Evolutionary conservation across 2,329 filamentous ascomycete species (phyloP), one percentile per base, ranked within the genome.

Genomic region (Cladosporium sp.): DNA sequence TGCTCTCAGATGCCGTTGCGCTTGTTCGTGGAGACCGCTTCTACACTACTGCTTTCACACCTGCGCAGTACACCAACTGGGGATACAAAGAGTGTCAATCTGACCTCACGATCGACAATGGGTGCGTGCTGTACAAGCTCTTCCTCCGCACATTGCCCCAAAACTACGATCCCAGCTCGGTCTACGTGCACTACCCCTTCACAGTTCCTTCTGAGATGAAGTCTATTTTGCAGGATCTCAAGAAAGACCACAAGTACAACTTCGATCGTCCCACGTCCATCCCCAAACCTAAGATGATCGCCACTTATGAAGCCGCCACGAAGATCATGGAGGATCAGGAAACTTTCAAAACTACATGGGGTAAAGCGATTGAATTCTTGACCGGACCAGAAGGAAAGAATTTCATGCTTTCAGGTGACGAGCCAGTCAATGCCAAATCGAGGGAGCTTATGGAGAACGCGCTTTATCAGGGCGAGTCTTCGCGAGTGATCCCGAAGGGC

Each of bases 11-110:
- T 69, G 87, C 86, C 4, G 80, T 87, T 1, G 82, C 83, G 0
- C 79, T 88, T 11, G 85, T 89, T 3, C 81, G 87, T 8, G 83
- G 82, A 0, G 86, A 88, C 70, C 78, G 86, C 5, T 88, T 88
- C 77, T 84, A 85, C 71, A 87, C 86, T 2, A 74, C 75, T 31
- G 74, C 75, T 11, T 78, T 76, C 66, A 78, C 75, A 6, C 74
- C 77, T 1, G 69, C 71, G 5, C 67, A 72, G 8, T 69, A 79
- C 44, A 80, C 78, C 26, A 78, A 77, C 61, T 80, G 77, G 77
- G 78, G 78, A 2, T 85, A 81, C 69, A 78, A 81, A 3, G 84
- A 85, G 65, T 79, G 81, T 26, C 76, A 78, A 50, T 79, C 76
- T 35, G 78, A 83, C 66, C 70, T 76, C 5, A 73, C 75, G 1